Base-by-base conservation (phyloP, 2,329 filamentous ascomycete species). In the Fusarium sp. region DNA sequence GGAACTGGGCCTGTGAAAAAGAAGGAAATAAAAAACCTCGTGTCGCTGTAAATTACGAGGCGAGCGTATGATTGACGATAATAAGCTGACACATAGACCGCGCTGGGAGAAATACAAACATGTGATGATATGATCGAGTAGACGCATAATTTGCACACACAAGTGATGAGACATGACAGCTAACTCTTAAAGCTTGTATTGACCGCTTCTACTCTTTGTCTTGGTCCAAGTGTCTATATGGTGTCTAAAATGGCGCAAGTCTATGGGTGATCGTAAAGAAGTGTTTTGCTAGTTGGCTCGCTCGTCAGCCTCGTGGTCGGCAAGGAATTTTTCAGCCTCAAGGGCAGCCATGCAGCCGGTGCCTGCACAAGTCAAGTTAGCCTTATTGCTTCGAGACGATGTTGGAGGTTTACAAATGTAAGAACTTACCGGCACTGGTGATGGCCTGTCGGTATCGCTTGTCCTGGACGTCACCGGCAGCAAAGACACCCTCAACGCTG, bases 381-480 rank as follows among this genome's bases (percentile, higher is more conserved):
- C n/a, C 16, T 34, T 43, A 37, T 16, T 51, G 31, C 7, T 10
- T 31, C 23, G 23, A 23, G 7, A 16, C 9, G 23, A 13, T n/a
- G 36, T 23, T 16, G 23, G 27, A 31, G 9, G 11, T 23, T 41
- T 9, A 52, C 16, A 44, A 48, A 7, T 28, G 44, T 18, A 37
- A 39, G 43, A 43, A 89, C 91, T 79, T 86, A 94, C 94, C 95
- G 75, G 96, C 96, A 84, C 95, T 98, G 71, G 96, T 99, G 73
- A 99, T 97, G 48, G 96, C 96, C 85, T 99, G 96, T 80, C 96
- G 90, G 82, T 99, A 99, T 79, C 92, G 90, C 91, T 98, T 99
- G 81, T 99, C 97, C 86, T 99, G 96, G 10, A 99, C 97, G 79
- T 99, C 96, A 70, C 96, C 96, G 10, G 95, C 96, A 39, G 96